A percentile compares a stretch with the other conserved stretches of the same genome.
Evolutionary conservation across 345 rosid genomes (phyloP).

Genomic region (Salix dunnii): DNA sequence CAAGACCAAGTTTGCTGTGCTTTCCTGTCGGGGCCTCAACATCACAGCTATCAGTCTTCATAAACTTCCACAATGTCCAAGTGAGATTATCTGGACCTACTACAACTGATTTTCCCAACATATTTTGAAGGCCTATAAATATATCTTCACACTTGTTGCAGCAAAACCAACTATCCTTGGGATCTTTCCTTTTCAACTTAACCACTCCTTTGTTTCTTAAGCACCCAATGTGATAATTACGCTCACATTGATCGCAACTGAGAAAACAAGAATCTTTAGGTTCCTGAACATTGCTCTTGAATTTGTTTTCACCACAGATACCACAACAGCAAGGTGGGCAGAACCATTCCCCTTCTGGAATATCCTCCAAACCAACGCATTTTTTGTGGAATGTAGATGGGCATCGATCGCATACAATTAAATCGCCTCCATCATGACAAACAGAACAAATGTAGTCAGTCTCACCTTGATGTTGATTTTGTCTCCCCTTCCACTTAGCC

Average conservation of each 20-base stretch:
- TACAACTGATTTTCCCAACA: slow-evolving; percentile 50
- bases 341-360: slow-evolving; percentile 27
- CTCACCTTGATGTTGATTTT: background rate
- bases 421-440: slow-evolving; percentile 20
- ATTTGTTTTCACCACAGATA: slow-evolving; percentile 11
- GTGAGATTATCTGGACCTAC: slow-evolving; percentile 54
- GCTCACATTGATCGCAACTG: slow-evolving; percentile 18
- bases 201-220: background rate
- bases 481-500: background rate
- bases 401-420: slow-evolving; percentile 23
- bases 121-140: slow-evolving; percentile 42
- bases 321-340: slow-evolving; percentile 21
- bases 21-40: slow-evolving; percentile 39
- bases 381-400: slow-evolving; percentile 22
- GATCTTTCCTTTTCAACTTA: background rate
- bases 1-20: slow-evolving; percentile 33
- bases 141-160: slow-evolving; percentile 32
- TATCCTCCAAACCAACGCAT: slow-evolving; percentile 21
- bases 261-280: background rate
- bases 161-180: slow-evolving; percentile 24
- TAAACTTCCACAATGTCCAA: slow-evolving; percentile 55
- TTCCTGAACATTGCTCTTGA: background rate
- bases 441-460: slow-evolving; percentile 16
- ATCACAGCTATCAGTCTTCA: slow-evolving; percentile 18
- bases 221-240: slow-evolving; percentile 16